Conservation (phyloP, 345 rosid species). For the Conringia planisiliqua region DNA sequence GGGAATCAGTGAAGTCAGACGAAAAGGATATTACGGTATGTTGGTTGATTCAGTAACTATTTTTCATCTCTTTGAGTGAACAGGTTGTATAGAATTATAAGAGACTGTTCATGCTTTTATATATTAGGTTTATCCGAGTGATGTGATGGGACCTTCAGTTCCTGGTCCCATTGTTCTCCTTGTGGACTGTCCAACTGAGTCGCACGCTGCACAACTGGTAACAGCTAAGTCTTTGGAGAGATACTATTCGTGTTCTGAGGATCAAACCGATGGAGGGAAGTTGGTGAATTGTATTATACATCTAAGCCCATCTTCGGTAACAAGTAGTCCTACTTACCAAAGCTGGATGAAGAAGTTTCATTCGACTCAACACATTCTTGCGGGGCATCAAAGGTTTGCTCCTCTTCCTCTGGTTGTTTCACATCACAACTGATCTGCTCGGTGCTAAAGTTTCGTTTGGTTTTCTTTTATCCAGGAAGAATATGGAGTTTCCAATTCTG, state of each 20-base stretch:
- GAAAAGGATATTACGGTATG: constrained; percentile 61
- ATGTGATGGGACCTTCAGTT: constrained; percentile 86
- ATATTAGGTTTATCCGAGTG: constrained; percentile 76
- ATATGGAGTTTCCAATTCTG: constrained; percentile 76
- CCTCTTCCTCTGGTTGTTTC: constrained; percentile 11
- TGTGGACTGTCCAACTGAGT: constrained; percentile 83
- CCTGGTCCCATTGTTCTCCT: constrained; percentile 86
- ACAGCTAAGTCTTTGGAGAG: constrained; percentile 45
- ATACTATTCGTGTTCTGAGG: constrained; percentile 40
- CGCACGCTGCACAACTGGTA: constrained; percentile 52
- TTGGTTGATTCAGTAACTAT: background rate
- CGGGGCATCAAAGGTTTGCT: constrained; percentile 74
- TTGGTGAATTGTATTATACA: constrained; percentile 73
- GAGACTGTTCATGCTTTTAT: background rate
- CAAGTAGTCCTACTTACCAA: constrained; percentile 54
- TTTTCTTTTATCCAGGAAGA: constrained; percentile 50
- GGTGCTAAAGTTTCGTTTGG: background rate
- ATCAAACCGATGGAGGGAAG: constrained; percentile 35
- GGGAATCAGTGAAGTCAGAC: constrained; percentile 83
- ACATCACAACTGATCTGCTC: background rate
- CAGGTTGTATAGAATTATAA: background rate
- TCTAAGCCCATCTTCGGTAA: constrained; percentile 70
- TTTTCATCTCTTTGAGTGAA: background rate
- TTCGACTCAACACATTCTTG: constrained; percentile 75
- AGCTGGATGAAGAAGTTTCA: constrained; percentile 82